Conservation (phyloP, 164 flowering plant genomes). For the Sextonia rubra region DNA sequence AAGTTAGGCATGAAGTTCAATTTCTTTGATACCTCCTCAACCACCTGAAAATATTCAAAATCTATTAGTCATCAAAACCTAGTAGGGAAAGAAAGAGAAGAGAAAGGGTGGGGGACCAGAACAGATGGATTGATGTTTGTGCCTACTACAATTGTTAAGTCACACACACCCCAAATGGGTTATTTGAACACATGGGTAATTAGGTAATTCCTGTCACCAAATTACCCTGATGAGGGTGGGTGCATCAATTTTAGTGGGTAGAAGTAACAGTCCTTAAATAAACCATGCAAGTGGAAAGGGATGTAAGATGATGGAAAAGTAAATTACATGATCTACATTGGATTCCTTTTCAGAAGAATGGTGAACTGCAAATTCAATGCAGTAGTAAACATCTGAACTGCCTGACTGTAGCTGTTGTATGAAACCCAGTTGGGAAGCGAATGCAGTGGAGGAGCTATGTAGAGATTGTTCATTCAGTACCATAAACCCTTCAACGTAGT, state of each 20-base stretch:
- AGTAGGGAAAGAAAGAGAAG: too few relatives aligned
- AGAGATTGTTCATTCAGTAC: slow-evolving; percentile 24
- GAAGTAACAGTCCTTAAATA: too few relatives aligned
- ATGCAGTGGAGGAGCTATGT: slow-evolving; percentile 23
- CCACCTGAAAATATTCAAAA: slow-evolving; percentile 16
- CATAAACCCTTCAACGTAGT: slow-evolving; percentile 35
- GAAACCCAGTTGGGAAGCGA: slow-evolving; percentile 21
- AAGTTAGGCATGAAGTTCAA: slow-evolving; percentile 24
- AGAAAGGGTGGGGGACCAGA: too few relatives aligned
- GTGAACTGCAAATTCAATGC: slow-evolving; percentile 35
- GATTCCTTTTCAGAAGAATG: slow-evolving; percentile 18
- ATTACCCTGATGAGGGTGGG: background rate
- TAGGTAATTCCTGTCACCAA: background rate
- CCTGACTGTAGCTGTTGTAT: slow-evolving; percentile 16
- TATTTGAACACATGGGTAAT: background rate
- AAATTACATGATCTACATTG: slow-evolving; percentile 23
- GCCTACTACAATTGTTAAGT: too few relatives aligned
- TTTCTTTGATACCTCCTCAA: slow-evolving; percentile 20
- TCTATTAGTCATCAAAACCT: background rate
- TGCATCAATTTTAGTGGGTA: background rate
- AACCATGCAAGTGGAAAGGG: background rate
- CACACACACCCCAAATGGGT: background rate
- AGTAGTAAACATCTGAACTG: slow-evolving; percentile 24
- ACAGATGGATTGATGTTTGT: too few relatives aligned
- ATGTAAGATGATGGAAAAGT: background rate